Base-by-base conservation (phyloP, 495 filamentous ascomycete genomes). In the Friedmanniomyces simplex region DNA sequence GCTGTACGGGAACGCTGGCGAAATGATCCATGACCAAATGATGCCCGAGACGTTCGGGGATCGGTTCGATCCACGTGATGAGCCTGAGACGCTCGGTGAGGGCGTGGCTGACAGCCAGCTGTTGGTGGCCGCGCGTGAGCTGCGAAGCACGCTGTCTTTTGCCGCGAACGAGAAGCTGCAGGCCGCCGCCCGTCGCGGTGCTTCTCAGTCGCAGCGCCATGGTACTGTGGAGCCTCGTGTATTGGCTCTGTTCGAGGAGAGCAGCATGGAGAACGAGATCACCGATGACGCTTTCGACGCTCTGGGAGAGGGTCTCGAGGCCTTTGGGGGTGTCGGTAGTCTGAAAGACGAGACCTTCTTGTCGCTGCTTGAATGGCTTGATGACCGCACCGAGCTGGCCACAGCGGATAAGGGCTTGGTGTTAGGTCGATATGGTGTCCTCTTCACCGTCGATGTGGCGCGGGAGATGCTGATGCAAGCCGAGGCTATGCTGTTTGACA, bases 381-480 rank as follows among this genome's bases (percentile, higher is more conserved):
- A 63, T 16, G 54, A 66, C 34, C 43, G 73, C 67, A 1, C 66
- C 73, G 37, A 70, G 68, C 24, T 66, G 73, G 45, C 71, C 69
- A 30, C 67, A 65, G 41, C 62, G 63, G 8, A 75, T 74, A 56
- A 67, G 65, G 32, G 71, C 70, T 51, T 74, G 76, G 59, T 72
- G 68, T 55, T 80, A 73, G 26, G 52, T 68, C 74, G 50, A 68
- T 83, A 49, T 64, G 91, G 91, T 13, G 77, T 80, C 2, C 85
- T 80, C 57, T 72, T 88, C 5, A 73, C 90, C 11, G 77, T 94
- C 10, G 82, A 79, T 28, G 84, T 85, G 21, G 82, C 86, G 2
- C 85, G 91, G 62, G 93, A 97, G 65, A 83, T 83, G 13, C 79
- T 89, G 24, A 73, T 82, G 48, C 67, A 85, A 6, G 81, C 85